Base-by-base conservation (phyloP, 345 rosid genomes). In the Rhodamnia rubescens region DNA sequence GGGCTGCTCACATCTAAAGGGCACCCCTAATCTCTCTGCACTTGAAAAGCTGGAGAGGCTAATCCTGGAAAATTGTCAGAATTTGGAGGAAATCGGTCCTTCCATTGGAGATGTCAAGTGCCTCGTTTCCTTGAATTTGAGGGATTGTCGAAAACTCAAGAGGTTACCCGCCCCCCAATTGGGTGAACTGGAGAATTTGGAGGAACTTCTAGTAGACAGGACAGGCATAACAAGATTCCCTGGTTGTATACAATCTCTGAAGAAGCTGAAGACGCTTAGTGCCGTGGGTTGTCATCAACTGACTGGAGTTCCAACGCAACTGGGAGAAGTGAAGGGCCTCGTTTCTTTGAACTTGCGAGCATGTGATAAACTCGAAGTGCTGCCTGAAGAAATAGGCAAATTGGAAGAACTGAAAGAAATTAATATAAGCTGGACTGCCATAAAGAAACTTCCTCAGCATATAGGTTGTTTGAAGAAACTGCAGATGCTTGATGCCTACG, bases 21-120 rank as follows among this genome's bases (percentile, higher is more conserved):
- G 15, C 15, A 58, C 16, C 69, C 64, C 69, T 12, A 7, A 59
- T 27, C 74, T 59, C 5, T 59, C 74, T 13, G 1, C 0, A 0
- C 0, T 59, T 14, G 0, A 27, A 13, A 27, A 0, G 6, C 27
- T 59, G 14, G 74, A 59, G 74, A 59, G 15, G 0, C 10, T 59
- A 6, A 27, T 13, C 0, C 0, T 59, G 0, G 1, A 27, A 27
- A 0, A 6, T 0, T 59, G 74, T 5, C 0, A 0, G 0, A 1
- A 6, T 1, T 14, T 59, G 21, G 1, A 7, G 10, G 40, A 6
- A 59, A 27, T 59, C 0, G 5, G 6, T 0, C 0, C 1, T 59
- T 59, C 74, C 4, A 59, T 59, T 27, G 21, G 40, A 14, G 20
- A 13, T 1, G 4, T 0, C 15, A 58, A 58, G 69, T 12, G 16